These are phyloP conservation scores for Plicaturopsis crispa DNA, from an alignment of 768 basidiomycete genomes.

Conservation along the genomic window DNA sequence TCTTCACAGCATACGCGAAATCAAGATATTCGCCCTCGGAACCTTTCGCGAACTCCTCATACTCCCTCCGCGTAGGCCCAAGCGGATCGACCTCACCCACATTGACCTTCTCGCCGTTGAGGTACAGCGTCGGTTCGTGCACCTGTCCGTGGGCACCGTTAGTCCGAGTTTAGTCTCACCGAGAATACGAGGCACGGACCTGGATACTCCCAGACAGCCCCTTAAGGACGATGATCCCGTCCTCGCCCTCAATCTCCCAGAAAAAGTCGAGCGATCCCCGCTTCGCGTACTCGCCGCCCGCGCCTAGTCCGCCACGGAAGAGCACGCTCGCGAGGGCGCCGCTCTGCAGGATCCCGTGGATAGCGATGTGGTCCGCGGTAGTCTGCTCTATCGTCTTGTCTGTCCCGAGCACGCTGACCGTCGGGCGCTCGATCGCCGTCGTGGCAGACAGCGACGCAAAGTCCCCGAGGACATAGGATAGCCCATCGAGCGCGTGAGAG, in stretches of 20 bases:
- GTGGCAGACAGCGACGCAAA: conserved; percentile 8
- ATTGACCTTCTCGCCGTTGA: conserved; percentile 12
- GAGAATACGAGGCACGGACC: too few relatives aligned
- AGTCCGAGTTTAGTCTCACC: conserved; percentile 1
- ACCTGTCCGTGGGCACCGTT: too few relatives aligned
- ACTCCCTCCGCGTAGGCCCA: conserved; percentile 3
- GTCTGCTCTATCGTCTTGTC: conserved; percentile 5
- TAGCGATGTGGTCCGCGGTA: conserved; percentile 12
- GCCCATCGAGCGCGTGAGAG: conserved; percentile 9
- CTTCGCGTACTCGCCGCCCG: conserved; percentile 1
- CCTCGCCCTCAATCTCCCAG: conserved; percentile 12
- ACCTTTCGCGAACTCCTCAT: conserved; percentile 14
- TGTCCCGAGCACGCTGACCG: conserved; percentile 6
- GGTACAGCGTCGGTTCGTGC: conserved; percentile 9
- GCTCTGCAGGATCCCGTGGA: conserved; percentile 9
- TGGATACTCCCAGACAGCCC: background rate
- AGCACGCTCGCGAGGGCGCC: conserved; percentile 11
- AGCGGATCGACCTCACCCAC: conserved; percentile 1
- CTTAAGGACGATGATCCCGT: conserved; percentile 6
- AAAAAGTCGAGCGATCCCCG: too few relatives aligned
- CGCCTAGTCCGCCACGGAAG: conserved; percentile 8
- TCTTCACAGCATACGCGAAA: conserved; percentile 14
- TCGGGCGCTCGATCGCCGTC: conserved; percentile 9
- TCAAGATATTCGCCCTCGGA: conserved; percentile 12
- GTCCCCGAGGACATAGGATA: conserved; percentile 10